Evolutionary conservation across 768 basidiomycete species (phyloP), one percentile per base, ranked within the genome.

Genomic region (Suillus hirtellus): DNA sequence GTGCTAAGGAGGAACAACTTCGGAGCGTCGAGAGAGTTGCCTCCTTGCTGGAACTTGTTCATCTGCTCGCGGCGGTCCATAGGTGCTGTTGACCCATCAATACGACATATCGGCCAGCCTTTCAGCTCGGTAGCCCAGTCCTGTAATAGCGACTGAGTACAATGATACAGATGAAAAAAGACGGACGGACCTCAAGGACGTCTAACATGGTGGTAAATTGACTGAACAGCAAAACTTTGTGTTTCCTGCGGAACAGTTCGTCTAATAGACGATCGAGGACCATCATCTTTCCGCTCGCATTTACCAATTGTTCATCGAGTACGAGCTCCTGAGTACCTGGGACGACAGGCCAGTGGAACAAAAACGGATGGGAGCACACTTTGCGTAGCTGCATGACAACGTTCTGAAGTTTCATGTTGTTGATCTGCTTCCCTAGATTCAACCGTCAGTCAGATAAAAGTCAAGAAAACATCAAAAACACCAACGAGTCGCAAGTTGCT

Each of bases 171-270:
- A 17, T 42, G 4, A 40, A 24, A 21, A 58, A 12, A 15, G 15
- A 17, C 2, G 24, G 47, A 68, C 79, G 7, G 67, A 93, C 93
- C 82, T 97, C 89, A 55, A 99, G 92, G 68, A 99, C 90, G 71
- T 99, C 90, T 61, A 99, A 79, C 95, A 99, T 95, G 4, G 90
- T 95, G 53, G 92, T 95, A 76, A 99, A 99, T 76, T 99, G 96
- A 63, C 92, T 93, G 75, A 92, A 92, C 14, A 92, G 71, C n/a
- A 95, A 76, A 0, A 93, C 92, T 71, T 95, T 96, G 76, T 96
- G 95, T 9, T 83, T 85, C 3, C 88, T 78, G 44, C 78, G 80
- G 76, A 99, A 93, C 37, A 99, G 77, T 62, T 89, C 95, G 38
- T 85, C 85, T 9, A 99, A 82, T 10, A 99, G 79, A 7, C 95